Conservation (phyloP, 2,329 filamentous ascomycete genomes). For the Lachnellula arida region DNA sequence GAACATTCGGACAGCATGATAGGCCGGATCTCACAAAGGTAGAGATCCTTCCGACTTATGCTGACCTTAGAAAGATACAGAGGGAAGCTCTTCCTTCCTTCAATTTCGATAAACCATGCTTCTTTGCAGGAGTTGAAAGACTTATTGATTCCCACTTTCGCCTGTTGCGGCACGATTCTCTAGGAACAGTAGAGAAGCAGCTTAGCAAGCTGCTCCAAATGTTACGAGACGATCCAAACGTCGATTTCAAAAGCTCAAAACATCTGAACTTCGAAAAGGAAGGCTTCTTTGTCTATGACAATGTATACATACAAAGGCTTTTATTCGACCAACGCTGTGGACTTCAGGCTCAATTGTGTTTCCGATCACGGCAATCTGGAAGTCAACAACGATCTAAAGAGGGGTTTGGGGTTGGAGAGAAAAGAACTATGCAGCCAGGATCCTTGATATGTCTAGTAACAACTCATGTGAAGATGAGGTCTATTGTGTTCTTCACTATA, state of each 20-base stretch:
- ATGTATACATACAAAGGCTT: constrained; percentile 29
- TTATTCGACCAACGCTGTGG: too few relatives aligned
- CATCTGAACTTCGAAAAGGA: constrained; percentile 15
- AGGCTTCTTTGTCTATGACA: too few relatives aligned
- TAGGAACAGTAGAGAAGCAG: constrained; percentile 48
- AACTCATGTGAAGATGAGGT: too few relatives aligned
- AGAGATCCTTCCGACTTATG: constrained; percentile 30
- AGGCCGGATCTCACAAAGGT: constrained; percentile 29
- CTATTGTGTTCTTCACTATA: too few relatives aligned
- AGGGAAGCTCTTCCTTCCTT: constrained; percentile 41
- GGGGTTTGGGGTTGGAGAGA: too few relatives aligned
- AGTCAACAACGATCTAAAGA: too few relatives aligned
- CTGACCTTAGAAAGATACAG: constrained; percentile 33
- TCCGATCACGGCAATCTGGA: too few relatives aligned
- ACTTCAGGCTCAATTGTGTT: too few relatives aligned
- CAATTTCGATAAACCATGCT: constrained; percentile 37
- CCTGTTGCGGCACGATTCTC: constrained; percentile 41
- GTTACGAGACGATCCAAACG: constrained; percentile 15
- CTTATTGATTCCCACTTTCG: constrained; percentile 29
- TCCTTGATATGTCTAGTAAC: too few relatives aligned
- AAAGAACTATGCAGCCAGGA: too few relatives aligned
- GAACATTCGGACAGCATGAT: too few relatives aligned
- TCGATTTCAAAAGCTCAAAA: too few relatives aligned
- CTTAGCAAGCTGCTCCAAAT: constrained; percentile 26
- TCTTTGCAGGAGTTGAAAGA: constrained; percentile 31